Evolutionary conservation across 352 stramenopile species (phyloP), one percentile per base, ranked within the genome.

Genomic region (Phytophthora constricta): DNA sequence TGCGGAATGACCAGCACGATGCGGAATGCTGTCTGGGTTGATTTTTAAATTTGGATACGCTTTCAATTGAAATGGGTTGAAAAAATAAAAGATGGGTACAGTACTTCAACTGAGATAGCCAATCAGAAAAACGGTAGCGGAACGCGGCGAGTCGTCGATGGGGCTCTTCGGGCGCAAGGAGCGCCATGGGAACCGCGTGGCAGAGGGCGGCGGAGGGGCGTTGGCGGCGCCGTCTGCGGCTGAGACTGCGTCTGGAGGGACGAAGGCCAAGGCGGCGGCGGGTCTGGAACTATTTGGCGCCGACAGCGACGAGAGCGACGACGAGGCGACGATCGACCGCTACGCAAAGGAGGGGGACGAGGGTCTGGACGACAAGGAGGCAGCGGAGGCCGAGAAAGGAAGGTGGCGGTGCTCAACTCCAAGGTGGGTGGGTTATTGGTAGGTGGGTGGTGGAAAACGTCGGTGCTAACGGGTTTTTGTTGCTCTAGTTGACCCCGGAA

Each of bases 261-360:
- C 33, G 37, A 65, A 60, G 47, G 31, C 16, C 17, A 61, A 42
- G 26, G 33, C 43, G 11, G 55, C 53, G 16, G 70, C 75, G 22
- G 58, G 77, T 34, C 72, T 94, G 27, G 84, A 85, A 0, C 41
- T 94, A 7, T 94, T 94, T 54, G 86, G 84, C 2, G 79, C 72
- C 11, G 86, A 91, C 63, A 92, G 82, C 56, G 86, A 92, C 49
- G 86, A 86, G n/a, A 93, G 86, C 56, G 86, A 92, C 59, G 86
- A 94, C 60, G 86, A 94, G 8, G 86, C 86, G 20, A 87, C 84
- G 3, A 92, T 94, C 46, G 77, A 91, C 3, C 73, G 82, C 16
- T 92, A 90, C 50, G 75, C 82, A 14, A 85, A 84, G 28, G 72
- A 70, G 3, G 76, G 60, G 0, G 59, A 76, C 5, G 70, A 70